These are phyloP conservation scores for Calonectria hawksworthii DNA, from an alignment of 2,329 filamentous ascomycete genomes.

Conservation along the genomic window DNA sequence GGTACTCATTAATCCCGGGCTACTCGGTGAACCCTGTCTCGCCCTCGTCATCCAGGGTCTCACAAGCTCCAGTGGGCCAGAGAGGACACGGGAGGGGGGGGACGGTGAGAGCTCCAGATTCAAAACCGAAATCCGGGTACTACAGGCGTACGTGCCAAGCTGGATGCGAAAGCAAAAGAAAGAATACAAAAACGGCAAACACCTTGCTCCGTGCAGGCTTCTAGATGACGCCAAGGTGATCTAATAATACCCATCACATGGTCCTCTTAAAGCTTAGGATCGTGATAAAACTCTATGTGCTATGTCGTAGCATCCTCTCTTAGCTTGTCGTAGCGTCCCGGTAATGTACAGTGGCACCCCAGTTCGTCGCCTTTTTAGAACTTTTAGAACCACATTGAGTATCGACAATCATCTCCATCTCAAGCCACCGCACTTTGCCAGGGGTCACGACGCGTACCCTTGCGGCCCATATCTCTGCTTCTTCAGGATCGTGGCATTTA, in stretches of 20 bases:
- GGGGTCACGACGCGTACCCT: constrained; percentile 21
- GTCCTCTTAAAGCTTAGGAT: background rate
- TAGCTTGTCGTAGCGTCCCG: background rate
- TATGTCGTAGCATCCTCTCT: background rate
- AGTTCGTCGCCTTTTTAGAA: constrained; percentile 17
- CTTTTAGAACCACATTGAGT: constrained; percentile 9
- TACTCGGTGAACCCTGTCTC: constrained; percentile 14
- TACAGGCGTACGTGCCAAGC: background rate
- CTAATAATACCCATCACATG: background rate
- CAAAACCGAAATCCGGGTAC: background rate
- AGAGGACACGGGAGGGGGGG: background rate
- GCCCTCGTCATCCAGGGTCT: constrained; percentile 25
- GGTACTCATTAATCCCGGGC: constrained; percentile 3
- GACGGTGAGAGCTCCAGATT: background rate
- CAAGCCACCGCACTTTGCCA: background rate
- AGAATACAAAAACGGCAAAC: background rate
- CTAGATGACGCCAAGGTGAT: background rate
- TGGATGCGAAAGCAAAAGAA: background rate
- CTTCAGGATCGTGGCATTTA: constrained; percentile 1
- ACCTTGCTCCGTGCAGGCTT: background rate
- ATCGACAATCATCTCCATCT: constrained; percentile 16
- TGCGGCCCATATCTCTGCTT: constrained; percentile 7
- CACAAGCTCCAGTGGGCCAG: constrained; percentile 3
- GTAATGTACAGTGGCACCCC: constrained; percentile 18
- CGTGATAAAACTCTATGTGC: background rate